Base-by-base conservation (phyloP, 1,139 yeast genomes). In the Saccharomyces pastorianus region DNA sequence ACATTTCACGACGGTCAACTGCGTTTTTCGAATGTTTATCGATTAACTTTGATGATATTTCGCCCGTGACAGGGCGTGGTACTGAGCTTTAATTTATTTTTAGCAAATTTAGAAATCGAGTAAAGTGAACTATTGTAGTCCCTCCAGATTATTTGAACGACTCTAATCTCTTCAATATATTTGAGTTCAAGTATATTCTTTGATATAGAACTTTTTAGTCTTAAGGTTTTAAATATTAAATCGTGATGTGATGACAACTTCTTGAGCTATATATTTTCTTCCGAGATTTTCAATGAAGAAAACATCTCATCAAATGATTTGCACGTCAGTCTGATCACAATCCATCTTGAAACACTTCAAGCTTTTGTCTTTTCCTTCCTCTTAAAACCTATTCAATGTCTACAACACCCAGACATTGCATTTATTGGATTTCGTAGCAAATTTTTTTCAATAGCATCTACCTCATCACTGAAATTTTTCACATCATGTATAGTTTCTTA, bases 1-100 rank as follows among this genome's bases (percentile, higher is more conserved):
- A 93, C 88, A 88, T 81, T 77, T 91, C 98, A 91, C 98, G 98
- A 91, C 98, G 98, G 98, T 91, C 98, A 85, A 87, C 98, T 90
- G 96, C 80, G 91, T 84, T 81, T 73, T 78, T 80, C 79, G 78
- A 68, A 73, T 80, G 85, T 83, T 81, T 80, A 82, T 79, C 81
- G 81, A 58, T 62, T 76, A 80, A 82, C 89, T 71, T 80, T 91
- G 98, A 91, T 91, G 98, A 91, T 75, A 82, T 72, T 74, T 74
- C 78, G 97, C 97, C 97, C 89, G 82, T 91, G 96, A 91, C 98
- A 85, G 88, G 97, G 97, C 96, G 90, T 85, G 95, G 93, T 73
- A 79, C 95, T 85, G 93, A 80, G 42, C 42, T 38, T 38, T 38
- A 38, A 17, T 38, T 38, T 20, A 20, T 4, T 41, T 41, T 49